Conservation (phyloP, 208 protist species). For the Jaenimonas drosophilae region DNA sequence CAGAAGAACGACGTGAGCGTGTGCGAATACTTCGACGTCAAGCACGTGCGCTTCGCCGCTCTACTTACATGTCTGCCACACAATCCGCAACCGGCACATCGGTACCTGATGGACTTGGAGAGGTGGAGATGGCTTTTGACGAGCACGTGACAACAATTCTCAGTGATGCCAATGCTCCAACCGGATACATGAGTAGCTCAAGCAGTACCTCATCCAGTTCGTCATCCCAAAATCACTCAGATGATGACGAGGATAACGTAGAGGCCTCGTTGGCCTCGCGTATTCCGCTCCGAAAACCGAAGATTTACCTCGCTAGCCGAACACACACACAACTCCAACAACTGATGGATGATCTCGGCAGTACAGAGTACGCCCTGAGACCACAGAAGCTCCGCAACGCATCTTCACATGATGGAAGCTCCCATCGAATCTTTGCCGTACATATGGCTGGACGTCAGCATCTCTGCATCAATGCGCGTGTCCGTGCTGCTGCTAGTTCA, state of each 20-base stretch:
- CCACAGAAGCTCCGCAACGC: slow-evolving; percentile 9
- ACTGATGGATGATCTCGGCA: slow-evolving; percentile 83
- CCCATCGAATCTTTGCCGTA: slow-evolving; percentile 35
- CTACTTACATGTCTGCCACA: too few relatives aligned
- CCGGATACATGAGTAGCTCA: too few relatives aligned
- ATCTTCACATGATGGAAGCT: neutral
- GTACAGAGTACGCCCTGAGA: slow-evolving; percentile 64
- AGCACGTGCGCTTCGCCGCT: too few relatives aligned
- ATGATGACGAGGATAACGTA: slow-evolving; percentile 15
- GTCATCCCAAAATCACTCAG: too few relatives aligned
- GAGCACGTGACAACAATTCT: too few relatives aligned
- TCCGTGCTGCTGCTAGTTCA: slow-evolving; percentile 19
- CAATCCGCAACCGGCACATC: slow-evolving; percentile 5
- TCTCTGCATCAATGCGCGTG: slow-evolving; percentile 80
- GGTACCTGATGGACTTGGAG: too few relatives aligned
- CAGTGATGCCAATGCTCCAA: too few relatives aligned
- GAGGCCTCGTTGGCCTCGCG: slow-evolving; percentile 11
- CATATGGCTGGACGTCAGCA: slow-evolving; percentile 86
- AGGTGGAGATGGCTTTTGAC: too few relatives aligned
- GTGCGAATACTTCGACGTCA: too few relatives aligned
- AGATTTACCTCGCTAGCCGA: slow-evolving; percentile 91
- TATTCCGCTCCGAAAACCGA: slow-evolving; percentile 50
- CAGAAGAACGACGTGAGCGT: slow-evolving; percentile 11
- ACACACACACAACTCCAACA: slow-evolving; percentile 95
- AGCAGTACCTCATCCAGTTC: too few relatives aligned